A percentile compares a stretch with the other conserved stretches of the same genome.
These are phyloP conservation scores for Primulina eburnea DNA, from an alignment of 257 asterid species.

Conservation along the genomic window DNA sequence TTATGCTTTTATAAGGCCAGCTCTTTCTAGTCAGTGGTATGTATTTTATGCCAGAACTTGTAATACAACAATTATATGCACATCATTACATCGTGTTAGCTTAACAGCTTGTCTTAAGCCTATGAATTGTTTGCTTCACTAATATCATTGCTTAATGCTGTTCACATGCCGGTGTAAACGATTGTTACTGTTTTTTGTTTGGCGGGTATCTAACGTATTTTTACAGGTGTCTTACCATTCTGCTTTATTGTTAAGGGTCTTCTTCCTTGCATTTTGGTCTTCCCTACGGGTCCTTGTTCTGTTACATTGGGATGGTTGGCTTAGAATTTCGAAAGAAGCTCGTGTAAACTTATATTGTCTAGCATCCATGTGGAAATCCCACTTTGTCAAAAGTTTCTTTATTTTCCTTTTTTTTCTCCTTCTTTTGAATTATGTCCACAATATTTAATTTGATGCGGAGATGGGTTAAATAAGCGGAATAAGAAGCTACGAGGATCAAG, in stretches of 20 bases:
- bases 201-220: neutral
- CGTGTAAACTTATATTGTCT: no score
- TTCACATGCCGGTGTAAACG: neutral
- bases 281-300: no score
- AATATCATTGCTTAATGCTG: neutral
- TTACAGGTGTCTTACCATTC: neutral
- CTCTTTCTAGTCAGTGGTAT: slow-evolving; percentile 49
- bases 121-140: neutral
- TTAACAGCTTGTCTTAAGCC: neutral
- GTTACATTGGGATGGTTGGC: neutral
- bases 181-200: neutral
- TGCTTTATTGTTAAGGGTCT: neutral
- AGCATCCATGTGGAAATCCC: neutral
- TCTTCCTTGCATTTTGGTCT: neutral
- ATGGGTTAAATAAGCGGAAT: neutral
- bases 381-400: neutral
- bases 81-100: neutral
- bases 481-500: no score
- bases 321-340: no score
- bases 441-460: neutral
- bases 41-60: slow-evolving; percentile 23
- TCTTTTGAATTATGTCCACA: no score
- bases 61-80: neutral
- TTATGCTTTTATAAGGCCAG: slow-evolving; percentile 45
- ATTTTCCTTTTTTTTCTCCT: no score